Base-by-base conservation (phyloP, 2,329 filamentous ascomycete species). In the Cryphonectria carpinicola region DNA sequence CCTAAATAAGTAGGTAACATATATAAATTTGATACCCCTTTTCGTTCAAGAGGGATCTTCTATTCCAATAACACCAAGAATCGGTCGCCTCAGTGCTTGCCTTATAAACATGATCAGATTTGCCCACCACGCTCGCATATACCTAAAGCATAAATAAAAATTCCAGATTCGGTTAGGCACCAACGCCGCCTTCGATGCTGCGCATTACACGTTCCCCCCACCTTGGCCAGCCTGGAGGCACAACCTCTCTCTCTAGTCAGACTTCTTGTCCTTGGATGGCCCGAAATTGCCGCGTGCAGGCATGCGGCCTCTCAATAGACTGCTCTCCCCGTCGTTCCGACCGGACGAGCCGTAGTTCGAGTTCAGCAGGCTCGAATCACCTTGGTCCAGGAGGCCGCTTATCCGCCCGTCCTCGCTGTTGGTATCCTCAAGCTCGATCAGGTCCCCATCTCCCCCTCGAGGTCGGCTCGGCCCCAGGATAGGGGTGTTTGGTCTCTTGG, bases 381-480 rank as follows among this genome's bases (percentile, higher is more conserved):
- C 62, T 54, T 67, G 69, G 39, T 70, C 68, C n/a, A 66, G 64
- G 22, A 70, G 54, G 32, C 67, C 65, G 35, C 69, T 65, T 25
- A 61, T 61, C 46, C 78, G 79, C 60, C 85, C 86, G 73, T 89
- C 87, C 67, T 89, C 87, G 76, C 86, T 87, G 32, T 83, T 83
- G 32, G 87, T 84, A 76, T 93, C 90, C 28, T 89, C 86, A 72
- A 94, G 83, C 78, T 94, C 92, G 76, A 94, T 94, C 56, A 93
- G 80, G 79, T 94, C 92, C 4, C 87, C 84, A 19, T 87, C 78
- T 22, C 84, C 84, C 28, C 82, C 81, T 60, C 71, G 66, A 69
- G 43, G 73, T 61, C 75, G 72, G 25, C 74, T 68, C 35, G 78
- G 73, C 5, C 82, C 82, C n/a, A 83, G 72, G 37, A 82, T 80